These are phyloP conservation scores for Neonectria hederae DNA, from an alignment of 2,329 filamentous ascomycete species.

Conservation along the genomic window DNA sequence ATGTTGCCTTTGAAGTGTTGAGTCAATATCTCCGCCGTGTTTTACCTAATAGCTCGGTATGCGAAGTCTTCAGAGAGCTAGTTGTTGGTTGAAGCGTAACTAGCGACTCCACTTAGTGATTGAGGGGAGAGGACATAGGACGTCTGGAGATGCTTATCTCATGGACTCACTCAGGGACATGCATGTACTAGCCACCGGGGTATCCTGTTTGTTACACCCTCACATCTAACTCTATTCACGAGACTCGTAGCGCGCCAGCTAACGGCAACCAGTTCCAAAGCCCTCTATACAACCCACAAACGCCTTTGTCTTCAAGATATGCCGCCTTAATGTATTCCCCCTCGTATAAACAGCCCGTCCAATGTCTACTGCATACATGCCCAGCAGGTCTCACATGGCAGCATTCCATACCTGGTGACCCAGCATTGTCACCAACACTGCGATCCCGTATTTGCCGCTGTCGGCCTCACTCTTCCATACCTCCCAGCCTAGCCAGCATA, in stretches of 20 bases:
- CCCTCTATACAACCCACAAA: conserved; percentile 13
- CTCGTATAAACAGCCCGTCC: conserved; percentile 16
- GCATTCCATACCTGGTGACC: conserved; percentile 44
- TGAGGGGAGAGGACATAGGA: not conserved
- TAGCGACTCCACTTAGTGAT: conserved; percentile 18
- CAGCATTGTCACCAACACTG: conserved; percentile 45
- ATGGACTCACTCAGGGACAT: not conserved
- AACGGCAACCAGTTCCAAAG: conserved; percentile 1
- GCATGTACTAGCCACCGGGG: not conserved
- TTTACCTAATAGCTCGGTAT: not conserved
- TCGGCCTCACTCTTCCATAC: conserved; percentile 41
- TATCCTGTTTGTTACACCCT: not conserved
- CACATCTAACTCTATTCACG: not conserved
- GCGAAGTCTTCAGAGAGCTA: not conserved
- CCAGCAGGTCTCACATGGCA: conserved; percentile 22
- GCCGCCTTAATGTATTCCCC: not conserved
- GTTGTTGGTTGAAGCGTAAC: not conserved
- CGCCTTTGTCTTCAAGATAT: conserved; percentile 1
- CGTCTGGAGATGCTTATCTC: not conserved
- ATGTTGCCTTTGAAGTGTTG: not conserved
- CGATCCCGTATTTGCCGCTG: conserved; percentile 41
- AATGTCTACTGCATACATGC: conserved; percentile 3
- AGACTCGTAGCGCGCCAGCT: not conserved
- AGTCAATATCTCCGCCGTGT: not conserved
- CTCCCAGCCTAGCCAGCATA: conserved; percentile 48